Conservation (phyloP, 148 eudicot genomes). For the Camellia japonica region DNA sequence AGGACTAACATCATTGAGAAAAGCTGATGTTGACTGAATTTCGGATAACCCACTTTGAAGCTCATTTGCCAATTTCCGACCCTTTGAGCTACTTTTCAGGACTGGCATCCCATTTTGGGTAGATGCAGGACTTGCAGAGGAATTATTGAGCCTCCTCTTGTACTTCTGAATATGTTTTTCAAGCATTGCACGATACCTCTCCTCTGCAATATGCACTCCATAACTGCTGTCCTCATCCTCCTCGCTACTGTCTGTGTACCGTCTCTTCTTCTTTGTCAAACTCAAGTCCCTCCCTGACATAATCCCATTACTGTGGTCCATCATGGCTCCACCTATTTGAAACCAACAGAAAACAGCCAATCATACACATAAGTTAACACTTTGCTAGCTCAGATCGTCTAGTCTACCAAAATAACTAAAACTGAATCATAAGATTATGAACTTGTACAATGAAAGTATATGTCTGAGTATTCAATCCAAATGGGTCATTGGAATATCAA, state of each 20-base stretch:
- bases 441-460: not conserved
- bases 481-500: not conserved
- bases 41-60: slow-evolving; percentile 46
- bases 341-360: slow-evolving; percentile 12
- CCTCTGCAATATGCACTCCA: slow-evolving; percentile 61
- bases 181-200: slow-evolving; percentile 74
- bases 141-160: slow-evolving; percentile 68
- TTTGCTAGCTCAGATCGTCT: slow-evolving; percentile 8
- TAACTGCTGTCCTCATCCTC: slow-evolving; percentile 63
- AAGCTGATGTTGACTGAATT: slow-evolving; percentile 54
- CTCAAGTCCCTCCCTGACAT: slow-evolving; percentile 48
- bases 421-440: not conserved
- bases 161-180: slow-evolving; percentile 87
- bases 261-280: slow-evolving; percentile 52
- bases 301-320: slow-evolving; percentile 56
- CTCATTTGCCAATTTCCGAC: slow-evolving; percentile 51
- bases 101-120: slow-evolving; percentile 44
- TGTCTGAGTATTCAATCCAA: not conserved
- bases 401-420: not conserved
- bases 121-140: slow-evolving; percentile 56
- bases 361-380: not conserved
- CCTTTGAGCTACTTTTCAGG: slow-evolving; percentile 51
- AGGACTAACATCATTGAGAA: slow-evolving; percentile 31
- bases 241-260: slow-evolving; percentile 54
- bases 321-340: slow-evolving; percentile 47